These are phyloP conservation scores for Salix suchowensis DNA, from an alignment of 345 rosid genomes.

Conservation along the genomic window DNA sequence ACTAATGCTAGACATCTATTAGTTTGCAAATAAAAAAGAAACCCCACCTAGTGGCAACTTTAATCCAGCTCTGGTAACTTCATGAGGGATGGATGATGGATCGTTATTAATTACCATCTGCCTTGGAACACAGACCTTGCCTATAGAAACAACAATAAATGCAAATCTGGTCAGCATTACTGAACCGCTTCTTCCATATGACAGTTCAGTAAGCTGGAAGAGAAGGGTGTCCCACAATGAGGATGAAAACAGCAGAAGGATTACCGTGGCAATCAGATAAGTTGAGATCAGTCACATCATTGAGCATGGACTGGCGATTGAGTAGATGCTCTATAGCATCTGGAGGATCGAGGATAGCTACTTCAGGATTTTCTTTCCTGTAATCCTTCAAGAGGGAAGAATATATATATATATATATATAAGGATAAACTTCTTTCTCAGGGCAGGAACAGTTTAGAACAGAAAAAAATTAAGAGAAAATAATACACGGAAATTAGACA, in stretches of 20 bases:
- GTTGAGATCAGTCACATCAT: conserved; percentile 65
- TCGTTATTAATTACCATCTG: conserved; percentile 68
- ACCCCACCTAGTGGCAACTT: conserved; percentile 71
- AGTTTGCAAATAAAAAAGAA: neutral
- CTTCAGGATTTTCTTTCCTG: conserved; percentile 70
- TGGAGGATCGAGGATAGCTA: conserved; percentile 78
- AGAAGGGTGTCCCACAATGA: neutral
- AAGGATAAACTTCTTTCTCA: neutral
- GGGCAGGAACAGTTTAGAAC: neutral
- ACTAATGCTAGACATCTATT: neutral
- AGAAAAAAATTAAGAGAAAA: neutral
- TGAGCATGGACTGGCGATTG: conserved; percentile 88
- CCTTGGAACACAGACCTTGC: conserved; percentile 67
- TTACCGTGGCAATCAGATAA: conserved; percentile 59
- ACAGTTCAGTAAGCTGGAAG: neutral
- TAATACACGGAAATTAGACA: too few relatives aligned
- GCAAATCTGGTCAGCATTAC: conserved; percentile 9
- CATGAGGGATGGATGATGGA: conserved; percentile 47
- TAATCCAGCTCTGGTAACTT: conserved; percentile 61
- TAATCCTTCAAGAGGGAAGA: conserved; percentile 57
- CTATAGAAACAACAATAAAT: conserved; percentile 30
- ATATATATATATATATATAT: neutral
- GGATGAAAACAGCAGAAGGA: neutral
- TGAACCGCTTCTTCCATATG: conserved; percentile 1
- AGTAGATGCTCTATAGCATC: conserved; percentile 58